Evolutionary conservation across 1,284 basidiomycete genomes (phyloP), one percentile per base, ranked within the genome.

Genomic region (Phellopilus nigrolimitatus): DNA sequence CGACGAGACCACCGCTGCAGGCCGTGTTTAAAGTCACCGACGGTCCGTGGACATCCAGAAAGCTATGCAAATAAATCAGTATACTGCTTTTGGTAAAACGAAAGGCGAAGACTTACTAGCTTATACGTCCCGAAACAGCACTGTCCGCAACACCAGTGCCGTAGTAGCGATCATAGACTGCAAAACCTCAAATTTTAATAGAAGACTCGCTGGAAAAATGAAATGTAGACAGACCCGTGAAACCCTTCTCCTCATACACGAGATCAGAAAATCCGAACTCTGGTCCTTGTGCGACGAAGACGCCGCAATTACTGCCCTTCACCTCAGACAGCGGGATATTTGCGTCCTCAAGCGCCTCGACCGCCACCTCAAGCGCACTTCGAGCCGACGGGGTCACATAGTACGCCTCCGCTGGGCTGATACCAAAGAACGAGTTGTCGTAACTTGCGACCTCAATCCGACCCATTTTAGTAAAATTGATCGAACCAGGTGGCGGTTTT

Each of bases 341-440:
- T 0, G 68, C 68, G 49, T 68, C 65, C 47, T 71, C 69, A 17
- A 71, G 56, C 1, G 68, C 69, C 49, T 68, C 64, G 44, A 67
- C 68, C 0, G 66, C 61, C 6, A 64, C 57, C 52, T 71, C 68
- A 44, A 71, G 56, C 5, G 62, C 60, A 3, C 69, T 61, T 8
- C 67, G 62, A 17, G 65, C 59, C n/a, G 59, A 58, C 0, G 68
- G 68, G 1, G 61, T 55, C n/a, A 70, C 56, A 47, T 59, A 60
- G 42, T 64, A 63, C 0, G 68, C 68, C 49, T 70, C 68, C 3
- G 66, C 59, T 6, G 63, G 60, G 1, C 67, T 63, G 15, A 70
- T 62, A 1, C 66, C 66, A 54, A 70, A 70, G 59, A 70, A 70
- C 0, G 57, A 44, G 50, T 68, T 63, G 43, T 70, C 68, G 47